phyloP scores from a whole-genome alignment of 2,329 filamentous ascomycete species.

The Pseudogymnoascus sp. region DNA sequence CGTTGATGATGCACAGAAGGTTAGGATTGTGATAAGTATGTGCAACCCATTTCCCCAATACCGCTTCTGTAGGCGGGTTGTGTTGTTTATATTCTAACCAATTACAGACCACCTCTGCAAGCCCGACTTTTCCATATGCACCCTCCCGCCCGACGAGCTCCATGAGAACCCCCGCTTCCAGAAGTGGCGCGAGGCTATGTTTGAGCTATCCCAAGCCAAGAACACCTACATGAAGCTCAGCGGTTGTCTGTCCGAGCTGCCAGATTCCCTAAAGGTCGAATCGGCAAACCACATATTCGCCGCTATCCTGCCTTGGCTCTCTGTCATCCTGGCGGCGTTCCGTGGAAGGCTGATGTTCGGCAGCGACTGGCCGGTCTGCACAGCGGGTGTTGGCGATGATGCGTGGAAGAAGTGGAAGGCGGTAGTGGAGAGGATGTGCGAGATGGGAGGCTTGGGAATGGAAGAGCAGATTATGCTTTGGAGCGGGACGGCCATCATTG shows the following conservation, averaged over 20 bases:
- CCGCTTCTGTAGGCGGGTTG: not conserved
- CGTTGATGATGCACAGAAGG: constrained; percentile 50
- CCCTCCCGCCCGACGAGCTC: constrained; percentile 38
- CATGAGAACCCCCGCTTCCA: constrained; percentile 39
- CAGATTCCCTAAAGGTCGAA: constrained; percentile 42
- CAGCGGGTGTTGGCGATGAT: constrained; percentile 42
- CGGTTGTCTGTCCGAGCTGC: constrained; percentile 73
- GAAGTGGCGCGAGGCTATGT: constrained; percentile 63
- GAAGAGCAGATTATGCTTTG: constrained; percentile 62
- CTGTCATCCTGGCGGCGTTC: constrained; percentile 65
- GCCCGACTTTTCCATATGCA: constrained; percentile 63
- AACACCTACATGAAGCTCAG: constrained; percentile 88
- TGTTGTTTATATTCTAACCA: constrained; percentile 14
- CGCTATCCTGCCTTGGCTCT: constrained; percentile 61
- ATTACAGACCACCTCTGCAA: constrained; percentile 78
- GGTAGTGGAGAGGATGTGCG: constrained; percentile 61
- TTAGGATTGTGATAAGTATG: constrained; percentile 29
- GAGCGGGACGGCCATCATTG: constrained; percentile 62
- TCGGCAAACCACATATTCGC: constrained; percentile 52
- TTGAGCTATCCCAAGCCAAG: constrained; percentile 54
- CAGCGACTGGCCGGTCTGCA: constrained; percentile 91
- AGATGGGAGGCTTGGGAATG: constrained; percentile 51
- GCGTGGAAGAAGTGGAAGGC: constrained; percentile 72
- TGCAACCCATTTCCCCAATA: not conserved
- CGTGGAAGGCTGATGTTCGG: constrained; percentile 79